These are phyloP conservation scores for Kalmanozyma brasiliensis DNA, from an alignment of 1,284 basidiomycete genomes.

Conservation along the genomic window DNA sequence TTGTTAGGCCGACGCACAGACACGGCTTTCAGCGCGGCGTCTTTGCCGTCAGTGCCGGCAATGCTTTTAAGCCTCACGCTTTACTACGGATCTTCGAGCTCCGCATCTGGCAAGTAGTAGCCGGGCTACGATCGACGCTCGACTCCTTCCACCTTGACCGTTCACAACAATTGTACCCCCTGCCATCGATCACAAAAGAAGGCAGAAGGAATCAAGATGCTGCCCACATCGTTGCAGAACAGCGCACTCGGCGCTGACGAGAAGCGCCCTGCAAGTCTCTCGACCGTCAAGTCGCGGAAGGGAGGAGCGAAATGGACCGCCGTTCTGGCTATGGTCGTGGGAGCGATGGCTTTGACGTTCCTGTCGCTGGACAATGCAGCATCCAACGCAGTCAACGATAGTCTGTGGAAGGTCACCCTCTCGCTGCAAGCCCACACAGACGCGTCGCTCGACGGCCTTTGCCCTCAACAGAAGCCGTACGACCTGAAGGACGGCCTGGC, in stretches of 20 bases:
- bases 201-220: conserved; percentile 6
- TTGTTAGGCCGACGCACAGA: too few relatives aligned
- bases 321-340: conserved; percentile 22
- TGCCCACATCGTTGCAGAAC: conserved; percentile 12
- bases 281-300: conserved; percentile 6
- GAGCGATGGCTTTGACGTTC: conserved; percentile 21
- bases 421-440: conserved; percentile 11
- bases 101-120: conserved; percentile 9
- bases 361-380: conserved; percentile 34
- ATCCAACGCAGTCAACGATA: conserved; percentile 34
- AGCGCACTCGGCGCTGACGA: conserved; percentile 8
- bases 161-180: not conserved
- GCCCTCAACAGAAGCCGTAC: conserved; percentile 44
- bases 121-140: too few relatives aligned
- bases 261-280: conserved; percentile 8
- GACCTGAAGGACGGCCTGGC: conserved; percentile 39
- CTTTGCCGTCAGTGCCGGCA: not conserved
- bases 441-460: conserved; percentile 12
- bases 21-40: conserved; percentile 12
- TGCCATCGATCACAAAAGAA: not conserved
- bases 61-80: not conserved
- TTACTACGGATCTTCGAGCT: conserved; percentile 11
- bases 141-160: too few relatives aligned
- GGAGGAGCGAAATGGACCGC: conserved; percentile 18
- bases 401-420: conserved; percentile 27